A percentile compares a stretch with the other conserved stretches of the same genome.
Conservation (phyloP, 306 rosid genomes). For the Quercus alba region DNA sequence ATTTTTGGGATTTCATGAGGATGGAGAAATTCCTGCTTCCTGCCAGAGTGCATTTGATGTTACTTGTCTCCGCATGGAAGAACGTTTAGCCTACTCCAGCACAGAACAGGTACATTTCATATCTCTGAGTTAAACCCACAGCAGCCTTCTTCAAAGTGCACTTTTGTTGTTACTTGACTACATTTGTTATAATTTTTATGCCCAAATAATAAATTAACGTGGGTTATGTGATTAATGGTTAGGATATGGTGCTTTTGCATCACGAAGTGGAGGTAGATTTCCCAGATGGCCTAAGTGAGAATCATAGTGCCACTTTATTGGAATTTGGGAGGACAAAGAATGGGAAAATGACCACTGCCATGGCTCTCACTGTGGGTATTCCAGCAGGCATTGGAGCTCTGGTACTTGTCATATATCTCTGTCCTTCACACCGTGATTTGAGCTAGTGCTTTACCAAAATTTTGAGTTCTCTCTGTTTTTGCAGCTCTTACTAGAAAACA, state of each 20-base stretch:
- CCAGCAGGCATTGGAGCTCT: slow-evolving; percentile 89
- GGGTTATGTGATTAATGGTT: slow-evolving; percentile 26
- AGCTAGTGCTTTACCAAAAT: slow-evolving; percentile 8
- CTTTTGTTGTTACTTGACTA: not conserved
- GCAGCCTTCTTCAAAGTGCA: not conserved
- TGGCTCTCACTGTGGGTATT: slow-evolving; percentile 93
- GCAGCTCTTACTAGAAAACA: slow-evolving; percentile 84
- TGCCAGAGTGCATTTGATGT: slow-evolving; percentile 84
- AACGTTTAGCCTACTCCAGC: slow-evolving; percentile 61
- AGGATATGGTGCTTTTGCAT: slow-evolving; percentile 98
- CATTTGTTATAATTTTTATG: not conserved
- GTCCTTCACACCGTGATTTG: slow-evolving; percentile 15
- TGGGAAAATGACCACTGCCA: slow-evolving; percentile 72
- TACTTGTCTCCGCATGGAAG: slow-evolving; percentile 78
- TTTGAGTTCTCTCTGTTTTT: slow-evolving; percentile 7
- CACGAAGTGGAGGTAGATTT: slow-evolving; percentile 85
- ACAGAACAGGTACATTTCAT: slow-evolving; percentile 64
- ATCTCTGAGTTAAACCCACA: not conserved
- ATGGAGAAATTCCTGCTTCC: slow-evolving; percentile 66
- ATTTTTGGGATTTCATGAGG: slow-evolving; percentile 77
- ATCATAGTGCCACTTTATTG: slow-evolving; percentile 76
- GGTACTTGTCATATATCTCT: slow-evolving; percentile 41
- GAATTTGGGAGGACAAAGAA: slow-evolving; percentile 65
- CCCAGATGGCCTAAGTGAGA: slow-evolving; percentile 54
- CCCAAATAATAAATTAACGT: not conserved